Percentiles rank a stretch among this genome's conserved stretches.
phyloP scores from a whole-genome alignment of 2,329 filamentous ascomycete genomes.

The Trichoderma sp. region DNA sequence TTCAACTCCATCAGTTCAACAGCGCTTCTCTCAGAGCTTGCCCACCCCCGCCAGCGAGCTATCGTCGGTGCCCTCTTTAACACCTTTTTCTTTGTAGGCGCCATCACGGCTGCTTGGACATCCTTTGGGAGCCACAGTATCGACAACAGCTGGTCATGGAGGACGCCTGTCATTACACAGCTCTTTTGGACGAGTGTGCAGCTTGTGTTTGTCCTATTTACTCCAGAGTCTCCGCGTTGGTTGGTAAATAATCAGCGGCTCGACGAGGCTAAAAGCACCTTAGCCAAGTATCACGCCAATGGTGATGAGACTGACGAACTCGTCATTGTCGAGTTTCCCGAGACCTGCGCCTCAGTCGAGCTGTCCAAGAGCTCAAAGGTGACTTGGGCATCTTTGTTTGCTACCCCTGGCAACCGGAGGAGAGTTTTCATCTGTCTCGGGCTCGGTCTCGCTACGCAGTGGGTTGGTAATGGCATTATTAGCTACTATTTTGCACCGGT shows the following conservation, averaged over 20 bases:
- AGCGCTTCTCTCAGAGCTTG: too few species aligned
- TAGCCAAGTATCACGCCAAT: neutral
- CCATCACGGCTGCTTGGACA: too few species aligned
- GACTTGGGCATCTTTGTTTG: neutral
- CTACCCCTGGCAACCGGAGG: neutral
- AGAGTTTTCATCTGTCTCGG: neutral
- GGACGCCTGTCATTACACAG: neutral
- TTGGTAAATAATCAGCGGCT: neutral
- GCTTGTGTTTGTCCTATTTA: neutral
- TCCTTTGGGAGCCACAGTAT: too few species aligned
- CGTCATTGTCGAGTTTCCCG: neutral
- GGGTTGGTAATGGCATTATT: neutral
- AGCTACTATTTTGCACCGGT: neutral
- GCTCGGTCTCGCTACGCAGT: neutral
- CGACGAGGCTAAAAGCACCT: neutral
- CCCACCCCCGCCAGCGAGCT: too few species aligned
- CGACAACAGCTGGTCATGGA: too few species aligned
- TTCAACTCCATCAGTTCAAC: neutral
- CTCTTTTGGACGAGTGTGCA: neutral
- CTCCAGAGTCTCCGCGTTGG: neutral
- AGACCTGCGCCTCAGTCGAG: neutral
- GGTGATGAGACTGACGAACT: neutral
- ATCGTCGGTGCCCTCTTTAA: too few species aligned
- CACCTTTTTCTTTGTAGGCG: too few species aligned
- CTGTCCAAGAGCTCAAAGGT: too few species aligned